phyloP scores from a whole-genome alignment of 1,284 basidiomycete species.

The Cryptococcus maquisensis region DNA sequence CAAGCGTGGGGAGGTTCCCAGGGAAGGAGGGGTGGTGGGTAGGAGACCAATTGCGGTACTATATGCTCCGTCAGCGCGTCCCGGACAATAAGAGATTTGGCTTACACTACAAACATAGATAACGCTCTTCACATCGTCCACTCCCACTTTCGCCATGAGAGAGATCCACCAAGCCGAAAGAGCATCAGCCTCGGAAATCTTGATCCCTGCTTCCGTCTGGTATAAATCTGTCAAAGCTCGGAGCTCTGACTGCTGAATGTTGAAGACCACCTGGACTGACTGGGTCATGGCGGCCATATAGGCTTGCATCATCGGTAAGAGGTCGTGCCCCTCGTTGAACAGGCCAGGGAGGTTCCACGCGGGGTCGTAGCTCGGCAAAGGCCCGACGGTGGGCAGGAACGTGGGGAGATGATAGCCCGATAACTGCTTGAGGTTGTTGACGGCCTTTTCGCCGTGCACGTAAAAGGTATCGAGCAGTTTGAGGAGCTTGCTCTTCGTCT shows the following conservation, averaged over 20 bases:
- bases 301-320: too few relatives aligned
- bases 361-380: neutral
- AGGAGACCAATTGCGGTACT: slow-evolving; percentile 26
- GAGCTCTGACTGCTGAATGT: neutral
- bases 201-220: neutral
- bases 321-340: neutral
- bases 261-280: slow-evolving; percentile 1
- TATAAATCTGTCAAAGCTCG: neutral
- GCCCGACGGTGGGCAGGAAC: neutral
- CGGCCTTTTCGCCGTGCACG: slow-evolving; percentile 4
- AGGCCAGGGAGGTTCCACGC: neutral
- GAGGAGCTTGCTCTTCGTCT: slow-evolving; percentile 17
- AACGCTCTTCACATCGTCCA: slow-evolving; percentile 8
- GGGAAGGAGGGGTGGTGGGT: slow-evolving; percentile 24
- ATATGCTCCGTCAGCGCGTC: neutral
- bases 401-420: neutral
- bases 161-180: slow-evolving; percentile 24
- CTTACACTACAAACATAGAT: slow-evolving; percentile 28
- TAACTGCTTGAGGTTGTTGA: neutral
- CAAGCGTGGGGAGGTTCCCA: slow-evolving; percentile 16
- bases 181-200: slow-evolving; percentile 20
- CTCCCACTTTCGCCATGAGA: slow-evolving; percentile 20
- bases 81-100: neutral
- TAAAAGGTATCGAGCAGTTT: slow-evolving; percentile 25
- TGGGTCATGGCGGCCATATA: too few relatives aligned